These are phyloP conservation scores for Candida dubliniensis DNA, from an alignment of 1,139 yeast genomes.

Conservation along the genomic window DNA sequence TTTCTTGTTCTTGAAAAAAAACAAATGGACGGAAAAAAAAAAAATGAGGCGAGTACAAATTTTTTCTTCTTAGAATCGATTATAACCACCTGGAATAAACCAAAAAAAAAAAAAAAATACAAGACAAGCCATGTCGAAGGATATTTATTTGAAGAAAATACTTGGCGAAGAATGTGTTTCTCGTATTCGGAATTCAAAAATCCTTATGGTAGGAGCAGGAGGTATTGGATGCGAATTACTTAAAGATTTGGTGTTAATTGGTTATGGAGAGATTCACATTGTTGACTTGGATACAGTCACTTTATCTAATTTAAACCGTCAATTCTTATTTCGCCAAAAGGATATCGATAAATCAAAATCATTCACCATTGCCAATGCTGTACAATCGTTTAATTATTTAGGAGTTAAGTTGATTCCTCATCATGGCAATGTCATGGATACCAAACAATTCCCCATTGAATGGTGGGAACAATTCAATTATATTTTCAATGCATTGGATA, in stretches of 20 bases:
- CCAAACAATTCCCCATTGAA: constrained; percentile 61
- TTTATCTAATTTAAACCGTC: constrained; percentile 86
- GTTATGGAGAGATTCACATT: constrained; percentile 86
- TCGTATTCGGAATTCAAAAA: constrained; percentile 48
- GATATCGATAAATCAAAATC: constrained; percentile 89
- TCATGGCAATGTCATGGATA: constrained; percentile 87
- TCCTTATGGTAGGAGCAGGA: constrained; percentile 94
- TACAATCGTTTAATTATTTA: constrained; percentile 70
- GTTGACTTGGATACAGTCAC: constrained; percentile 96
- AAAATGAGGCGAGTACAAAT: no score
- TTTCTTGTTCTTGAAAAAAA: background rate
- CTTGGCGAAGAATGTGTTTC: constrained; percentile 41
- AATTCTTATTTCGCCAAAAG: constrained; percentile 80
- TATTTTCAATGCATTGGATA: constrained; percentile 90
- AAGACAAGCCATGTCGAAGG: constrained; percentile 33
- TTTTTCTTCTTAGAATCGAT: background rate
- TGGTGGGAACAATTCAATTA: constrained; percentile 84
- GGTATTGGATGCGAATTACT: constrained; percentile 98
- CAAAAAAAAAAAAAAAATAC: background rate
- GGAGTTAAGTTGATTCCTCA: constrained; percentile 70
- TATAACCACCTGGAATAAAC: background rate
- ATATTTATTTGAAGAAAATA: constrained; percentile 43
- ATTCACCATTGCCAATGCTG: constrained; percentile 79
- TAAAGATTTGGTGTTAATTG: constrained; percentile 79
- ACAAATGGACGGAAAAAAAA: background rate